Base-by-base conservation (phyloP, 2,329 filamentous ascomycete genomes). In the Fusarium verticillioides region DNA sequence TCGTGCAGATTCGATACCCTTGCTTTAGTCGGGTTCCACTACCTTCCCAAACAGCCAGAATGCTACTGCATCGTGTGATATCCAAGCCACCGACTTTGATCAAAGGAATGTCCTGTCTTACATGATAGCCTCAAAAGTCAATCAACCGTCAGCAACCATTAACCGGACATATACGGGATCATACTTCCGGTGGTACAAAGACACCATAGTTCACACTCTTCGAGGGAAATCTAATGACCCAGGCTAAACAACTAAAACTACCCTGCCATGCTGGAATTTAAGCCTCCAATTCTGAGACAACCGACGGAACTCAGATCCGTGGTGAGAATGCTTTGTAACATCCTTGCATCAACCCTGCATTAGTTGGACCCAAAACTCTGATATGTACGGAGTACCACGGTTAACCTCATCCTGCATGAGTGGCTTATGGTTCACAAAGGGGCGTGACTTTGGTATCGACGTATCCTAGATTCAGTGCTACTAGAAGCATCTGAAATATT, bases 21-120 rank as follows among this genome's bases (percentile, higher is more conserved):
- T 65, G 50, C 42, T 46, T 59, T 44, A 42, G 43, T 37, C 18
- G 26, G 19, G 16, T 61, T 56, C 36, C 36, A 56, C 58, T 30
- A 19, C 34, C 58, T 54, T 19, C 26, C 34, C 23, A 28, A 15
- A 30, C 34, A 30, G 30, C 34, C 34, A 39, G 50, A 28, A 21
- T 57, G 30, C 19, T 21, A 26, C 32, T 62, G 36, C 32, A 37
- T 62, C 43, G 47, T 59, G 42, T 59, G 44, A 52, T 60, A 39
- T 32, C 28, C 32, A 39, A 56, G 66, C 70, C 70, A 73, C 66
- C 30, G 49, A 50, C 47, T 59, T 57, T 50, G 42, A 44, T 61
- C 67, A 72, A 72, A 61, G 71, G 67, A 65, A 73, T 74, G 71
- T 36, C 39, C 46, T 72, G 71, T 74, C 67, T 73, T 46, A 62